These are phyloP conservation scores for Brassica nigra DNA, from an alignment of 345 rosid genomes.

Conservation along the genomic window DNA sequence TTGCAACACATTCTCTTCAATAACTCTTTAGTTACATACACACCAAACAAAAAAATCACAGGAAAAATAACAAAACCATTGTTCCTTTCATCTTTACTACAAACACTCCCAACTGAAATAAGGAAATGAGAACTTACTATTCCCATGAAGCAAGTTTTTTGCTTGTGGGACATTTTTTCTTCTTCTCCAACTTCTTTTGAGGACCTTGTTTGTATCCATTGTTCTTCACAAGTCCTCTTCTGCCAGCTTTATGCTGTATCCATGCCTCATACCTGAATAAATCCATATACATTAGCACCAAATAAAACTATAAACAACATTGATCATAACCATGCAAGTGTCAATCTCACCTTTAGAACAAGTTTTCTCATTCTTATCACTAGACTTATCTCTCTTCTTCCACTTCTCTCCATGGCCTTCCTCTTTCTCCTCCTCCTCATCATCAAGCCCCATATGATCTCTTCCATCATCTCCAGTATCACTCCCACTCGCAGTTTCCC, in stretches of 20 bases:
- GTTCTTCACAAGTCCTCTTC: conserved; percentile 45
- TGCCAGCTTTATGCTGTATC: conserved; percentile 54
- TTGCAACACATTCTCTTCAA: too few species aligned
- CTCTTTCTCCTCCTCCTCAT: conserved; percentile 68
- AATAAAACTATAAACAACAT: background rate
- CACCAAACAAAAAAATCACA: too few species aligned
- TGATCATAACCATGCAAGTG: conserved; percentile 19
- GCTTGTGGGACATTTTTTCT: background rate
- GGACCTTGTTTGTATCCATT: conserved; percentile 1
- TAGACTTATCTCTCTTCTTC: conserved; percentile 37
- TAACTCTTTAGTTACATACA: too few species aligned
- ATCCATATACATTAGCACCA: conserved; percentile 13
- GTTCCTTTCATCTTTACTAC: too few species aligned
- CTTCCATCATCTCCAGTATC: conserved; percentile 88
- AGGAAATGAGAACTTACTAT: background rate
- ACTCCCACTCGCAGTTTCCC: conserved; percentile 98
- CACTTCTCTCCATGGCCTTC: conserved; percentile 38
- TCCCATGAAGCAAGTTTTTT: too few species aligned
- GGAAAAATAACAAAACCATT: too few species aligned
- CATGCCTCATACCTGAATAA: conserved; percentile 61
- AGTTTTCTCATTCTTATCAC: conserved; percentile 52
- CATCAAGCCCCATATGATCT: conserved; percentile 72
- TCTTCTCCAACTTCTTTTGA: background rate
- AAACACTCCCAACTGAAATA: too few species aligned
- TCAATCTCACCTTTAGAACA: conserved; percentile 52